These are phyloP conservation scores for Penicillium sp. DNA, from an alignment of 2,329 filamentous ascomycete species.

Conservation along the genomic window DNA sequence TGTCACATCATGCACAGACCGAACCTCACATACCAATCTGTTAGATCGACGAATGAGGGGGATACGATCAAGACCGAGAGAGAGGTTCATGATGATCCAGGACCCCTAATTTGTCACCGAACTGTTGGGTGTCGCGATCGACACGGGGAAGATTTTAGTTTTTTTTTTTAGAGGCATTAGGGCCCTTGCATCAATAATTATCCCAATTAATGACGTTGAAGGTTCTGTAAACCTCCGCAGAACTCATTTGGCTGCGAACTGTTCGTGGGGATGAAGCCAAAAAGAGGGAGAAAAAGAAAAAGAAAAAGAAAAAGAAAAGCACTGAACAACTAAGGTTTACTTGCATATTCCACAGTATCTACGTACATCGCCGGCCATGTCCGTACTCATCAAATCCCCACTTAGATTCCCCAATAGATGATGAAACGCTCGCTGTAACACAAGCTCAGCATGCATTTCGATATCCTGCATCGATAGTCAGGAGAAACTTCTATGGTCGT, in stretches of 20 bases:
- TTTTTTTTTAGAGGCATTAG: conserved; percentile 12
- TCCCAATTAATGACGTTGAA: conserved; percentile 20
- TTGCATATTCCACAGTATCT: neutral
- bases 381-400: neutral
- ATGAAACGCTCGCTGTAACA: conserved; percentile 14
- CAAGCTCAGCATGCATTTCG: neutral
- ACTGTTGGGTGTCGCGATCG: conserved; percentile 22
- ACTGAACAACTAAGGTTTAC: neutral
- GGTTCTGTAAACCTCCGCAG: neutral
- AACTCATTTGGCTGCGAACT: neutral
- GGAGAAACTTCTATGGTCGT: conserved; percentile 13
- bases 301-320: neutral
- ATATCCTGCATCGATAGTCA: conserved; percentile 17
- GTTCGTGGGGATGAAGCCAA: neutral
- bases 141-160: conserved; percentile 21
- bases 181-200: conserved; percentile 34
- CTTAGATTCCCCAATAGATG: conserved; percentile 8
- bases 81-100: conserved; percentile 18
- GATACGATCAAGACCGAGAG: conserved; percentile 17
- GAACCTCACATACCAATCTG: conserved; percentile 4
- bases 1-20: conserved; percentile 30
- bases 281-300: neutral
- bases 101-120: conserved; percentile 33
- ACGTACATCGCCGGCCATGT: neutral
- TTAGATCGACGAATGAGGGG: conserved; percentile 27